Percentiles rank a stretch among this genome's conserved stretches.
phyloP scores from a whole-genome alignment of 75 land plant genomes.

The Isoetes taiwanensis region DNA sequence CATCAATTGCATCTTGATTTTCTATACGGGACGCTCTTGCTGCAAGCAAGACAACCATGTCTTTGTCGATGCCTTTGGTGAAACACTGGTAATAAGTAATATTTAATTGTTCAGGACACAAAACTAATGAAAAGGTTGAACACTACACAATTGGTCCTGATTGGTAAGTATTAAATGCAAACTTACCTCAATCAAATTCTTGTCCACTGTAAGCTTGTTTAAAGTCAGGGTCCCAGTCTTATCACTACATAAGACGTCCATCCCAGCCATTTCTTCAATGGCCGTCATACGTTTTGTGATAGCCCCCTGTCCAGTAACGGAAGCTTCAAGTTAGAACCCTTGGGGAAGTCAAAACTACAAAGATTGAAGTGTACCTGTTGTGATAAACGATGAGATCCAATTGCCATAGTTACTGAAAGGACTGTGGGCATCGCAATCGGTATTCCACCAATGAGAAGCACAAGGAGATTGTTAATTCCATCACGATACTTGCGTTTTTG shows the following conservation, averaged over 20 bases:
- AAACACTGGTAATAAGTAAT: slow-evolving; percentile 39
- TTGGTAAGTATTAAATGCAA: neutral
- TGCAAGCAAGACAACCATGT: slow-evolving; percentile 46
- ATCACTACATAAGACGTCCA: slow-evolving; percentile 84
- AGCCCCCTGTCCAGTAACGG: slow-evolving; percentile 46
- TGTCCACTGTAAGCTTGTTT: slow-evolving; percentile 70
- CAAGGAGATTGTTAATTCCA: slow-evolving; percentile 78
- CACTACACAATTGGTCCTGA: neutral
- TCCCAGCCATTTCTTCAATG: slow-evolving; percentile 93
- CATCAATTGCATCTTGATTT: slow-evolving; percentile 86
- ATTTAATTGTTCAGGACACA: too few relatives aligned
- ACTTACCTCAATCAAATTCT: slow-evolving; percentile 50
- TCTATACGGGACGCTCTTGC: slow-evolving; percentile 79
- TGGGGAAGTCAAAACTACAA: neutral
- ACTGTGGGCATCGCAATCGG: slow-evolving; percentile 96
- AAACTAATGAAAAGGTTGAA: neutral
- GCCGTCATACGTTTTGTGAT: slow-evolving; percentile 96
- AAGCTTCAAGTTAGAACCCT: neutral
- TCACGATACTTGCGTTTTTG: slow-evolving; percentile 56
- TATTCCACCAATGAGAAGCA: slow-evolving; percentile 83
- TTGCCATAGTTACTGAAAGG: slow-evolving; percentile 88
- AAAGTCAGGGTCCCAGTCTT: slow-evolving; percentile 80
- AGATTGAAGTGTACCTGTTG: slow-evolving; percentile 25
- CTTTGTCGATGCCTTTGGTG: slow-evolving; percentile 44
- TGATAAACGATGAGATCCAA: slow-evolving; percentile 75